A percentile compares a stretch with the other conserved stretches of the same genome.
Evolutionary conservation across 306 rosid genomes (phyloP).

Genomic region (Lupinus albus): DNA sequence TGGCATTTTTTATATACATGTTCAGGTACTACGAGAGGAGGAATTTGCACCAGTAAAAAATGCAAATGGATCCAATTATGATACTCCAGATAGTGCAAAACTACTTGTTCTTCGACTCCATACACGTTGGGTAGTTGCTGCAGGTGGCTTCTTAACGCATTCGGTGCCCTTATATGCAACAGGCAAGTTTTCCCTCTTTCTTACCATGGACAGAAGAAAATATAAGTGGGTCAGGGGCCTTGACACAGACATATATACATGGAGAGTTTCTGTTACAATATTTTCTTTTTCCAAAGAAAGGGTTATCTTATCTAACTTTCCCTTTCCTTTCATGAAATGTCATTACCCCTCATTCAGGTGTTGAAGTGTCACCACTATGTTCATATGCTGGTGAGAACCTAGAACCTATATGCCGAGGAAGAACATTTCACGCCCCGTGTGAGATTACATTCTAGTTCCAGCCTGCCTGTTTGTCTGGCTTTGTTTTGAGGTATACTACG

Average conservation of each 20-base stretch:
- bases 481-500: constrained; percentile 34
- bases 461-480: constrained; percentile 44
- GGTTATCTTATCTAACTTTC: constrained; percentile 12
- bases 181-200: constrained; percentile 50
- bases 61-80: constrained; percentile 85
- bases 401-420: constrained; percentile 91
- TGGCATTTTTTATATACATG: constrained; percentile 32
- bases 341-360: constrained; percentile 60
- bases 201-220: constrained; percentile 10
- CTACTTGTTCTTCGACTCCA: constrained; percentile 96
- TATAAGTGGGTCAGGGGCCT: not conserved
- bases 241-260: not conserved
- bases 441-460: constrained; percentile 79
- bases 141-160: constrained; percentile 98
- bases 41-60: constrained; percentile 98
- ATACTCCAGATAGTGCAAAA: constrained; percentile 95
- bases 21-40: constrained; percentile 84
- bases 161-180: constrained; percentile 95
- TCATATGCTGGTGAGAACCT: constrained; percentile 95
- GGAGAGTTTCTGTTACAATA: not conserved
- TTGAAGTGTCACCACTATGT: constrained; percentile 94
- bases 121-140: constrained; percentile 96
- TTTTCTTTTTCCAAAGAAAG: constrained; percentile 1
- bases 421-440: constrained; percentile 98
- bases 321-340: constrained; percentile 19